Percentiles rank a stretch among this genome's conserved stretches.
Conservation (phyloP, 2,329 filamentous ascomycete species). For the Fusarium sp. region DNA sequence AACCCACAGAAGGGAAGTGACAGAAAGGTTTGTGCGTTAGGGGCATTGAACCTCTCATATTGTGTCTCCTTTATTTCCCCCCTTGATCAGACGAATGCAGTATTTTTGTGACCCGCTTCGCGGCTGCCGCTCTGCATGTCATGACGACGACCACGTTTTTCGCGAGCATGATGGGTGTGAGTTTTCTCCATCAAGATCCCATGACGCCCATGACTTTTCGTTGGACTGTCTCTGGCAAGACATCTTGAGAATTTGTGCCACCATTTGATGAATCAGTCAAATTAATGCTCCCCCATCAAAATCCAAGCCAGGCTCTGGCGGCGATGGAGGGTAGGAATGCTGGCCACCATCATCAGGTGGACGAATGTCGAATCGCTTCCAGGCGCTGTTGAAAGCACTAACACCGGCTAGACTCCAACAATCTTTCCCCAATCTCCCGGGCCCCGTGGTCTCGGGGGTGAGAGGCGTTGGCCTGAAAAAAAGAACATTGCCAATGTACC, state of each 20-base stretch:
- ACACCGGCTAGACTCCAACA: constrained; percentile 22
- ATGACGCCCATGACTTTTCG: constrained; percentile 31
- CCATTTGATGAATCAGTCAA: constrained; percentile 20
- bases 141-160: constrained; percentile 39
- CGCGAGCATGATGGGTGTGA: constrained; percentile 18
- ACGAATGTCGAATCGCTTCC: constrained; percentile 27
- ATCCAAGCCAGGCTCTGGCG: neutral
- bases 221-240: neutral
- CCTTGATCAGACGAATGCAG: constrained; percentile 8
- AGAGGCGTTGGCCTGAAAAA: constrained; percentile 31
- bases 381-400: constrained; percentile 23
- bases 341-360: constrained; percentile 27
- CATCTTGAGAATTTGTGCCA: constrained; percentile 22
- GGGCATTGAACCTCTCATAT: neutral
- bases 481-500: constrained; percentile 8
- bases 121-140: constrained; percentile 35
- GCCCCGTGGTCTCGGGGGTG: constrained; percentile 25
- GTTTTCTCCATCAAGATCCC: constrained; percentile 11
- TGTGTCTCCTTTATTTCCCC: constrained; percentile 30
- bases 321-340: constrained; percentile 31
- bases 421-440: constrained; percentile 40
- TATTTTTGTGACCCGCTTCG: constrained; percentile 23
- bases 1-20: neutral
- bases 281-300: neutral
- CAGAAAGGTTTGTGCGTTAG: constrained; percentile 24